Conservation (phyloP, 306 rosid species). For the Dalbergia cochinchinensis region DNA sequence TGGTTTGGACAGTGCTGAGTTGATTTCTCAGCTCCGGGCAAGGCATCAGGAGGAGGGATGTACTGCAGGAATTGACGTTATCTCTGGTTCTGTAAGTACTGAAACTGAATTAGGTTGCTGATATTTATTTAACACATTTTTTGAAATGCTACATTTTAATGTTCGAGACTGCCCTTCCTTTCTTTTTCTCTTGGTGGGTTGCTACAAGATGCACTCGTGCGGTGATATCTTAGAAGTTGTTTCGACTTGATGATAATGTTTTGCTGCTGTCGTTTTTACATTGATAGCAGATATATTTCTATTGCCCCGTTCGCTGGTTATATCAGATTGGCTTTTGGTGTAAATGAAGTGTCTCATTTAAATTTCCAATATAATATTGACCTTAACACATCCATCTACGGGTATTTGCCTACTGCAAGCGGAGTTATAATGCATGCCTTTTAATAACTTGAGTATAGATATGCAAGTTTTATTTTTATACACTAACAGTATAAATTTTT, state of each 20-base stretch:
- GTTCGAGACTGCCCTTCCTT: not conserved
- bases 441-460: not conserved
- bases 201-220: not conserved
- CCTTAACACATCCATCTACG: not conserved
- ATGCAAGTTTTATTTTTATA: too few relatives aligned
- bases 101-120: not conserved
- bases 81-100: slow-evolving; percentile 87
- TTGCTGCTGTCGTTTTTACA: not conserved
- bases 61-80: slow-evolving; percentile 90
- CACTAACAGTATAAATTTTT: too few relatives aligned
- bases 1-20: slow-evolving; percentile 97
- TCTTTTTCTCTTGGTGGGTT: not conserved
- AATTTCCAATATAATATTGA: not conserved
- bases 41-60: slow-evolving; percentile 91
- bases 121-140: not conserved
- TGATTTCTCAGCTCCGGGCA: slow-evolving; percentile 94
- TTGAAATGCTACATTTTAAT: not conserved
- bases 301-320: not conserved
- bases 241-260: not conserved
- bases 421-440: slow-evolving; percentile 12
- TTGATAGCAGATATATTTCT: slow-evolving; percentile 1
- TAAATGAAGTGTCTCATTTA: not conserved
- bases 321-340: not conserved
- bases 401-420: not conserved
- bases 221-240: not conserved